Percentiles rank a stretch among this genome's conserved stretches.
Conservation (phyloP, 2,329 filamentous ascomycete genomes). For the Bretziella fagacearum region DNA sequence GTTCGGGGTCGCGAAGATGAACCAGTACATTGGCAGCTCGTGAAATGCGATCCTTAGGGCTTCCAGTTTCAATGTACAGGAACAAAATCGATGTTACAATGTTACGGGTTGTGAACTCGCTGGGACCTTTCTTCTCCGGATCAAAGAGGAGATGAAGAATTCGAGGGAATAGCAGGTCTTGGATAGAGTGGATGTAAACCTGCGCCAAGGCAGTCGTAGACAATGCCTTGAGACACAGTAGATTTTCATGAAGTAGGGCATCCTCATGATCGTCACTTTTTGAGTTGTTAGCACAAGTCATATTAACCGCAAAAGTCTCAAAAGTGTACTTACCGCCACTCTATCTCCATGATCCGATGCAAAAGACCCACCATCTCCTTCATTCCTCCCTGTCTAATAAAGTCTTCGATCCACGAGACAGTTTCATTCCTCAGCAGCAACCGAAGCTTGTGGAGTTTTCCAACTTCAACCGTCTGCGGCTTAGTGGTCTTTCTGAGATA, state of each 20-base stretch:
- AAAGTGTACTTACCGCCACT: constrained; percentile 60
- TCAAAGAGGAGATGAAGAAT: constrained; percentile 83
- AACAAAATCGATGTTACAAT: constrained; percentile 82
- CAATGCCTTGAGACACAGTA: constrained; percentile 84
- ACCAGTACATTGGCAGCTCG: constrained; percentile 58
- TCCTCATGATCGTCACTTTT: constrained; percentile 87
- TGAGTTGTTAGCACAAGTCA: constrained; percentile 15
- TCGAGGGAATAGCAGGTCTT: constrained; percentile 67
- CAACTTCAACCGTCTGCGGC: constrained; percentile 76
- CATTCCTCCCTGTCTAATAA: constrained; percentile 82
- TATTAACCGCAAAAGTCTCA: constrained; percentile 9
- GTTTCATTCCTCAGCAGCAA: constrained; percentile 86
- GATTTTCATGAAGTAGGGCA: constrained; percentile 72
- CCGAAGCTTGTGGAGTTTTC: constrained; percentile 82
- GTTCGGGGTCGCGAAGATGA: constrained; percentile 66
- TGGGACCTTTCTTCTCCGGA: constrained; percentile 93
- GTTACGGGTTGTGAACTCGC: constrained; percentile 84
- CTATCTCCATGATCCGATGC: constrained; percentile 83
- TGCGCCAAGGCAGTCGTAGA: constrained; percentile 82
- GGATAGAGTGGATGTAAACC: constrained; percentile 63
- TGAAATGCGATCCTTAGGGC: constrained; percentile 41
- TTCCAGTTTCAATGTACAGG: constrained; percentile 61
- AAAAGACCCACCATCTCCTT: constrained; percentile 72
- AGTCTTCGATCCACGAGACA: constrained; percentile 85
- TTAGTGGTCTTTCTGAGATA: constrained; percentile 69